Evolutionary conservation across 1,284 basidiomycete species (phyloP).

Genomic region (Mycena sp.): DNA sequence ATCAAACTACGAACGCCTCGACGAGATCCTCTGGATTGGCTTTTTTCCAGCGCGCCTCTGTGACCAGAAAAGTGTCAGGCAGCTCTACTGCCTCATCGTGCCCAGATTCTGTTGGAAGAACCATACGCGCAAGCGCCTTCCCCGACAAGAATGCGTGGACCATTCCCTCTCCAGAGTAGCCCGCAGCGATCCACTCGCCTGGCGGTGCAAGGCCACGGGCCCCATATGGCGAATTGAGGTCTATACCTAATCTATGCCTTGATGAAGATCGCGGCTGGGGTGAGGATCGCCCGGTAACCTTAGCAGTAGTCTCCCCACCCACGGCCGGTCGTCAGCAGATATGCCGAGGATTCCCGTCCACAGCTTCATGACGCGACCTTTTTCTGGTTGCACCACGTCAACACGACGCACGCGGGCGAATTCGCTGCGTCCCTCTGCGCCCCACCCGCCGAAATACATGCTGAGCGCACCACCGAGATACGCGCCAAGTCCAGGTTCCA

Average conservation of each 20-base stretch:
- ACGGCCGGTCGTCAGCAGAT: conserved; percentile 61
- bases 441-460: conserved; percentile 52
- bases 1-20: neutral
- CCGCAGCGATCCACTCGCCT: conserved; percentile 66
- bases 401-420: conserved; percentile 3
- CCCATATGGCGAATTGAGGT: neutral
- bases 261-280: neutral
- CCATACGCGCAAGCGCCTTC: conserved; percentile 65
- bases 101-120: conserved; percentile 46
- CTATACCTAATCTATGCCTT: neutral
- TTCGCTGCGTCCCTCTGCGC: conserved; percentile 47
- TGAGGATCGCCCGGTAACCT: conserved; percentile 41
- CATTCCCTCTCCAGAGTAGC: conserved; percentile 75
- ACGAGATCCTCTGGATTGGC: conserved; percentile 36
- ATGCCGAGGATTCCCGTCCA: conserved; percentile 72
- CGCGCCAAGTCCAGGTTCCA: conserved; percentile 50
- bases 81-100: conserved; percentile 53
- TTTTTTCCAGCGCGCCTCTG: conserved; percentile 56
- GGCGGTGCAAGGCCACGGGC: conserved; percentile 35
- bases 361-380: conserved; percentile 54
- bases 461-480: conserved; percentile 59
- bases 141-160: conserved; percentile 70
- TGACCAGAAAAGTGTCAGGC: conserved; percentile 61
- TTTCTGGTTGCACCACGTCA: conserved; percentile 38
- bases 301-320: conserved; percentile 62